Base-by-base conservation (phyloP, 495 filamentous ascomycete species). In the Staphylotrichum tortipilum region DNA sequence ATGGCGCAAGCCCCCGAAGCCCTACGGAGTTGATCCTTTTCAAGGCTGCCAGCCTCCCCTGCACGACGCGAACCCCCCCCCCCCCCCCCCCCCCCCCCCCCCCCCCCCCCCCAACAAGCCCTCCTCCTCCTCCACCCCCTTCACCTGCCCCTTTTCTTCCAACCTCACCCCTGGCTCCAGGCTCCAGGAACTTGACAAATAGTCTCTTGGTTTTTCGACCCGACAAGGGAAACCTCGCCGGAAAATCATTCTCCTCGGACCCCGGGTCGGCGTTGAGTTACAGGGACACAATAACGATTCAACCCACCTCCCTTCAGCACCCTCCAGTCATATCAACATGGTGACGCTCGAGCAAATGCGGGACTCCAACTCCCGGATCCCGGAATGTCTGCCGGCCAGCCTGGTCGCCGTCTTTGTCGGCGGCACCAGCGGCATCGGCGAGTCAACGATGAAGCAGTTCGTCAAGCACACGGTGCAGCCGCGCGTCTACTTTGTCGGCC, bases 391-490 rank as follows among this genome's bases (percentile, higher is more conserved):
- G 14, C 72, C 72, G 8, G 24, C 62, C 0, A 64, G 68, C 4
- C 58, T 78, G 1, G 69, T 78, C 3, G 78, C 72, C 24, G 72
- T 83, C 43, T 81, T 82, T 54, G 80, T 80, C 14, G 82, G 84
- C 39, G 84, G 69, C 21, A 87, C 84, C 0, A 75, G 73, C 29
- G 84, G 81, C 30, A 79, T 88, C 47, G 81, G 78, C 34, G 69
- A 79, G 52, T 55, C 70, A n/a, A 79, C 80, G 7, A 67, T 83
- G 48, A 77, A 68, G 46, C 59, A 72, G 26, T 80, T 86, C 43
- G 74, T 75, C 4, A 65, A 73, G 26, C 51, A 77, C 39, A 68
- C 81, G 7, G 33, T 60, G 9, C 56, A 65, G n/a, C 62, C 62
- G 1, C 51, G 58, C 9, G 59, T 65, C 39, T 79, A 70, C 55